Evolutionary conservation across 352 stramenopile genomes (phyloP), one percentile per base, ranked within the genome.

Genomic region (Plasmopara viticola): DNA sequence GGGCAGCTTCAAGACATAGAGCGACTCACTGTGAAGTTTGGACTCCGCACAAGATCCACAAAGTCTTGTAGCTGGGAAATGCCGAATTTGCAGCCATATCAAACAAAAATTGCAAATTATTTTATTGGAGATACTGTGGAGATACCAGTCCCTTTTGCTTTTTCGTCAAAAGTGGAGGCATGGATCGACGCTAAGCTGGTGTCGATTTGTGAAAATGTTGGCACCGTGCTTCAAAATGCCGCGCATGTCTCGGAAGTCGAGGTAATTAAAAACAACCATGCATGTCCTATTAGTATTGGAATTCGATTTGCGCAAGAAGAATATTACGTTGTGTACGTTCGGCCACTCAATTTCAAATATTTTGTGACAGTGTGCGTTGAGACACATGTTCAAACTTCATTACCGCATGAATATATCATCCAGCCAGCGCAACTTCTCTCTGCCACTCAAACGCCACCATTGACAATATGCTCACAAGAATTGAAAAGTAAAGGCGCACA

Each of bases 31-130:
- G 62, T 64, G 14, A 34, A 46, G 33, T 49, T 71, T 40, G 38
- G 29, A 10, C 43, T 29, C 38, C 31, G 15, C 51, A 47, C 4
- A 25, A 20, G 28, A 10, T 46, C 13, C 4, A 40, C 40, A 0
- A 55, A 41, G 20, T 38, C 44, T 9, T 82, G 54, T 57, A 62
- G 25, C 0, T 84, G 73, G 70, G 57, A 76, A 14, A 28, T 84
- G n/a, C 73, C 73, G 30, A 83, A 79, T 46, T 14, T 67, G 39
- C 60, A 56, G 30, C 60, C 60, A 34, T 67, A 64, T 20, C 60
- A 56, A 53, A 48, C 56, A 25, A 62, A 64, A 51, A 64, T 54
- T 43, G 35, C 72, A 12, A 74, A 71, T 25, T 78, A 68, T 47
- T 44, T 56, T 9, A 41, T 58, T 4, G 44, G 44, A 31, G 66